Evolutionary conservation across 164 flowering plant species (phyloP), one percentile per base, ranked within the genome.

Genomic region (Warburgia ugandensis): DNA sequence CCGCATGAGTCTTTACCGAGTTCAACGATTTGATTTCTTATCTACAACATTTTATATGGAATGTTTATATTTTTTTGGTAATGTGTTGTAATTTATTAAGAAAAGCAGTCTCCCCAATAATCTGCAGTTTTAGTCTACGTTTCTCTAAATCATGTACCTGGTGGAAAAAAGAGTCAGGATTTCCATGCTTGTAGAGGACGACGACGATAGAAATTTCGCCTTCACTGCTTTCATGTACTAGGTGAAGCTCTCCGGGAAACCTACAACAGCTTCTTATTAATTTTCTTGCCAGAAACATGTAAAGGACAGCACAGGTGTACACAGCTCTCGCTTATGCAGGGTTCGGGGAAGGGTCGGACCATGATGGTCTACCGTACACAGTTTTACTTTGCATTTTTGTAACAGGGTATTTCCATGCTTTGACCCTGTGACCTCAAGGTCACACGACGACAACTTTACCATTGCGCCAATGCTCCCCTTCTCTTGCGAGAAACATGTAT

Each of bases 201-300:
- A 63, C 65, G 4, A 83, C 75, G 3, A 85, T 85, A 1, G 83
- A 39, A 9, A 65, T 3, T 49, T 27, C 57, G 7, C 71, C 75
- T 25, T 76, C 77, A 1, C 26, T 52, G 11, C 77, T 56, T 27
- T 32, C 25, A 63, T 81, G 94, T 41, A 85, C 78, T 38, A 75
- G 50, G 54, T 81, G 94, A 23, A 76, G 80, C 81, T 81, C 94
- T 9, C 68, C 71, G 2, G 77, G 66, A 40, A 27, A 68, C 30
- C 86, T 80, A 53, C n/a, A n/a, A n/a, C n/a, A n/a, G n/a, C n/a
- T 28, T 28, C 25, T 28, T n/a, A 27, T 45, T 4, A 12, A 52
- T 45, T 12, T 16, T 16, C 19, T 43, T 9, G 22, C 27, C 28
- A 41, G 4, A 41, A 19, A 14, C 46, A 43, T 43, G 10, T 4